Evolutionary conservation across 768 basidiomycete species (phyloP), one percentile per base, ranked within the genome.

Genomic region (Hirschioporus abietinus): DNA sequence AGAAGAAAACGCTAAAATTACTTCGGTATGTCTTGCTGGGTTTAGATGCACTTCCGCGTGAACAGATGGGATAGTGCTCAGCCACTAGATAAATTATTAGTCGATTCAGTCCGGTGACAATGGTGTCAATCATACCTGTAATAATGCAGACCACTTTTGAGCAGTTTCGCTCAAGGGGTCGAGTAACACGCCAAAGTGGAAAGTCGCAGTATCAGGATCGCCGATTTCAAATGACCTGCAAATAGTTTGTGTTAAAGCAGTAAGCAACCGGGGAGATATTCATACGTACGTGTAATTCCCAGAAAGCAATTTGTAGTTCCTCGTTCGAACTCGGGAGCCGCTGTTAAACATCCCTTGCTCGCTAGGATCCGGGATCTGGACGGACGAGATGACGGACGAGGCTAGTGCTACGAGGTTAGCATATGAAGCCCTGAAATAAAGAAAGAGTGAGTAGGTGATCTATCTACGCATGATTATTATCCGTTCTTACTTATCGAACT

Each of bases 161-260:
- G 91, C 92, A 6, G 82, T 77, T 73, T 93, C 91, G 63, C 90
- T 93, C 30, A 97, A 74, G 0, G 96, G 96, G 74, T 99, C 93
- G 8, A 99, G 67, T 7, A 98, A 75, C 10, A 91, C 83, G 1
- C 84, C 86, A 57, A 97, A 76, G 64, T 88, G 88, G 71, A 87
- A 86, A 52, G 90, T 70, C 0, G 95, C 90, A 0, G 84, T 87
- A 1, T 81, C 73, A 23, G 84, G 82, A 69, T 93, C 82, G 5
- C 96, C 96, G 52, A 86, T 78, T 35, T 83, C 75, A 72, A 95
- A 90, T 18, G 86, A 80, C 8, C 94, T 95, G 69, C 30, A 64
- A 36, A 66, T n/a, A 20, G 26, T 15, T 24, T 6, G 27, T 35
- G 64, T n/a, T 67, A 42, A 35, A 58, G 59, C 15, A n/a, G 52